Base-by-base conservation (phyloP, 1,284 basidiomycete genomes). In the Naganishia sp. region DNA sequence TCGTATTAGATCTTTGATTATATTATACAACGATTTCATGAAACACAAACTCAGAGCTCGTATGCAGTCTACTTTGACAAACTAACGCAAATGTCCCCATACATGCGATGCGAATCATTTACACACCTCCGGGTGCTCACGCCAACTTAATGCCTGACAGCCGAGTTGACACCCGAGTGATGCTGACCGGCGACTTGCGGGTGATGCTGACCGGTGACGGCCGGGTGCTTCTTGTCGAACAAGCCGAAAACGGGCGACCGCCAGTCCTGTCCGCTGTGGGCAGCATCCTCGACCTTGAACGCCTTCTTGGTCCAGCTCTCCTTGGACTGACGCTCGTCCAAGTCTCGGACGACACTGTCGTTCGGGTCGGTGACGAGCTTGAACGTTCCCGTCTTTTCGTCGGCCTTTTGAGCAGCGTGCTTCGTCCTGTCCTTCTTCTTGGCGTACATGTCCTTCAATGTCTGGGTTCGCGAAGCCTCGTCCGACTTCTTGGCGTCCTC, bases 371-470 rank as follows among this genome's bases (percentile, higher is more conserved):
- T 73, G 39, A 78, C 72, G 43, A 78, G 72, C 67, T 71, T 71
- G 72, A 78, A 77, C 6, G 72, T 75, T 23, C 50, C 60, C 43
- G 68, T 65, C 46, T 74, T 71, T 56, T 76, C 73, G 63, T 79
- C 72, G 55, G 75, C 76, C 65, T 76, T 72, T 41, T 71, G 72
- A 68, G 76, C 76, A 68, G 76, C 76, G 53, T 73, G 70, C 68
- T 78, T 68, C 21, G 79, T 77, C 43, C 76, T 73, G 41, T 74
- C 69, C 77, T 79, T 78, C 79, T 82, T 82, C 69, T 79, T 74
- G 66, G 71, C 67, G 73, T 80, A 82, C 61, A 90, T 85, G 68
- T 89, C 85, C 78, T 89, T 88, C 71, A 95, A 78, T 3, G 85
- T 86, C 67, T 90, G 81, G 17, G 80, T 82, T 52, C 84, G 82